Percentiles rank a stretch among this genome's conserved stretches.
Conservation (phyloP, 148 eudicot genomes). For the Rhododendron simsii region DNA sequence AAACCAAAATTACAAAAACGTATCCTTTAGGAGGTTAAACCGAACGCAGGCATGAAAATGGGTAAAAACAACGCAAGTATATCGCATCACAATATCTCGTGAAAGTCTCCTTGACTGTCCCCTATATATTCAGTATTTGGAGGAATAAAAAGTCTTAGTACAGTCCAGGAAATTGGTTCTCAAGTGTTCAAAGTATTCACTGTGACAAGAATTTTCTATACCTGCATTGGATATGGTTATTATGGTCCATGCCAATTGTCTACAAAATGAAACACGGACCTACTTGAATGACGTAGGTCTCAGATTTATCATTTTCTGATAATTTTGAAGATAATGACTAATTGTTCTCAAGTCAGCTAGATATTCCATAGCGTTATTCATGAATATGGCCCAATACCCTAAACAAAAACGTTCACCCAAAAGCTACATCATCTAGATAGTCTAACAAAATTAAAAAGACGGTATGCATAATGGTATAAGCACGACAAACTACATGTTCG, state of each 20-base stretch:
- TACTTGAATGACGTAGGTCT: neutral
- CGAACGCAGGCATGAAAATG: neutral
- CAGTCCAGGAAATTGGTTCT: neutral
- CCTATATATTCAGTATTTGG: neutral
- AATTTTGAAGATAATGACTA: neutral
- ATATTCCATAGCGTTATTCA: neutral
- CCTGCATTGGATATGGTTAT: neutral
- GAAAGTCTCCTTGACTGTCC: neutral
- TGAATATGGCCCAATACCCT: conserved; percentile 8
- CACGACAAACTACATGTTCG: neutral
- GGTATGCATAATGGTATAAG: neutral
- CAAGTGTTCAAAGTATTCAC: neutral
- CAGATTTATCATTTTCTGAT: conserved; percentile 1
- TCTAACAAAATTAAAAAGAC: neutral
- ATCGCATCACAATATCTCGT: too few relatives aligned
- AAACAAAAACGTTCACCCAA: neutral
- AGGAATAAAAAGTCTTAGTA: neutral
- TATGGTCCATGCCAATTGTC: neutral
- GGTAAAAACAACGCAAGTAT: too few relatives aligned
- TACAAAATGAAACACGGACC: neutral
- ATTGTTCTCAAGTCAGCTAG: neutral
- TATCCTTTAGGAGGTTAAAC: neutral
- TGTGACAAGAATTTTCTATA: neutral
- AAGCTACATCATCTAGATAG: neutral
- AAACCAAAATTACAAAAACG: neutral